Base-by-base conservation (phyloP, 73 alveolate species). In the Diophrys appendiculata region DNA sequence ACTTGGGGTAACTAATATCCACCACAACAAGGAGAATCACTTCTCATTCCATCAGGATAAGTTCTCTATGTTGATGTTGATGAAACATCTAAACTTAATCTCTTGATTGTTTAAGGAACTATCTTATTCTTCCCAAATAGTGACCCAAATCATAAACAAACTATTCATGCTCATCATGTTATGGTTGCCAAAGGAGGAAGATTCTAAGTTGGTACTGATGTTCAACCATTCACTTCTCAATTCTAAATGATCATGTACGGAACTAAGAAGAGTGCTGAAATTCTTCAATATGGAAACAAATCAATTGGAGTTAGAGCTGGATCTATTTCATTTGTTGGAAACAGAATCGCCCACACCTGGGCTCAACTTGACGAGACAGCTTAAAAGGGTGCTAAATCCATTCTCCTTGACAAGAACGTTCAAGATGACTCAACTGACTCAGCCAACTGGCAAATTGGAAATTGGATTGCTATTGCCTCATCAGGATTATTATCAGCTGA, bases 371-470 rank as follows among this genome's bases (percentile, higher is more conserved):
- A 77, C 11, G 68, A 14, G 0, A 90, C 96, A 30, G 89, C 83
- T 14, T 28, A 23, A 23, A 65, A 78, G 31, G 93, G 92, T n/a
- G 86, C 73, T 32, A 83, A 83, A 22, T n/a, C 67, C 35, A 54
- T 89, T 3, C 80, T 28, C 56, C 77, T 74, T 1, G 30, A 13
- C 18, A 78, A 60, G 18, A 54, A 93, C 86, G 22, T 87, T 18
- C 5, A 18, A 43, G 60, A 43, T 43, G 60, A 11, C 60, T 43
- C 60, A n/a, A 89, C 80, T 52, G 91, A 90, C n/a, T n/a, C n/a
- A n/a, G n/a, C n/a, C 55, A 90, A 88, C 54, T 88, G 95, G 95
- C n/a, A 77, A 53, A 83, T 73, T 0, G 95, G 95, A 1, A 92
- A 88, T 29, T 70, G 65, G 29, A 88, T 88, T 24, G 92, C 71